Evolutionary conservation across 1,284 basidiomycete species (phyloP).

Genomic region (Rhodotorula glutinis): DNA sequence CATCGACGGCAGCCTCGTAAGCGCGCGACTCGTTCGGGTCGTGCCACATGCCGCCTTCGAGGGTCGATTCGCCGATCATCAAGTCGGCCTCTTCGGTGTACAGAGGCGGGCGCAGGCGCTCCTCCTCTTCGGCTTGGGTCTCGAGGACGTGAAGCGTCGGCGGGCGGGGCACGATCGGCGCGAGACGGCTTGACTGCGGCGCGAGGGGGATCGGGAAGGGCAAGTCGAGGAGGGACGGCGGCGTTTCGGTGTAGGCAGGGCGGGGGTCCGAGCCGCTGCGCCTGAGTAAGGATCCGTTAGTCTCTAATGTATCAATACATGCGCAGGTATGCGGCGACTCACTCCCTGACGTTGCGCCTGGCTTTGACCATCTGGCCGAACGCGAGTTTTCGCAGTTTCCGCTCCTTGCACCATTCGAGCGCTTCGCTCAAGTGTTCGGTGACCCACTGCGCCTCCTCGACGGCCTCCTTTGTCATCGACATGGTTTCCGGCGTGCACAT

Average conservation of each 20-base stretch:
- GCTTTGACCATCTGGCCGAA: slow-evolving; percentile 5
- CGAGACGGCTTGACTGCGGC: slow-evolving; percentile 15
- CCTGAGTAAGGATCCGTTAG: not conserved
- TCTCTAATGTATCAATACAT: too few relatives aligned
- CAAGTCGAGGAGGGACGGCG: slow-evolving; percentile 21
- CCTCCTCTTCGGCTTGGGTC: not conserved
- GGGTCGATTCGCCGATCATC: slow-evolving; percentile 4
- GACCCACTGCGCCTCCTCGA: slow-evolving; percentile 29
- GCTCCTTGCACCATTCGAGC: slow-evolving; percentile 18
- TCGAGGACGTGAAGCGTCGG: slow-evolving; percentile 10
- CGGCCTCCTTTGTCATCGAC: not conserved
- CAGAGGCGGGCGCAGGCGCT: slow-evolving; percentile 14
- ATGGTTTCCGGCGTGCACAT: slow-evolving; percentile 7
- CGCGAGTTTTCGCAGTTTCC: slow-evolving; percentile 1
- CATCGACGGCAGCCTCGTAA: slow-evolving; percentile 4
- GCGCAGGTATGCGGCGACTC: not conserved
- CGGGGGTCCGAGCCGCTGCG: slow-evolving; percentile 3
- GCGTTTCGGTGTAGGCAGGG: slow-evolving; percentile 13
- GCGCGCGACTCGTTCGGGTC: slow-evolving; percentile 3
- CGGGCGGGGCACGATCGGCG: slow-evolving; percentile 18
- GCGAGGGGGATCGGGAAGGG: slow-evolving; percentile 24
- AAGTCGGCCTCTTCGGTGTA: slow-evolving; percentile 20
- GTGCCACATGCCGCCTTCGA: slow-evolving; percentile 18
- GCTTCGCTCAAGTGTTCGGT: slow-evolving; percentile 9
- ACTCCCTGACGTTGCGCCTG: slow-evolving; percentile 2